Conservation (phyloP, 805 yeast species). For the Brettanomyces nanus region DNA sequence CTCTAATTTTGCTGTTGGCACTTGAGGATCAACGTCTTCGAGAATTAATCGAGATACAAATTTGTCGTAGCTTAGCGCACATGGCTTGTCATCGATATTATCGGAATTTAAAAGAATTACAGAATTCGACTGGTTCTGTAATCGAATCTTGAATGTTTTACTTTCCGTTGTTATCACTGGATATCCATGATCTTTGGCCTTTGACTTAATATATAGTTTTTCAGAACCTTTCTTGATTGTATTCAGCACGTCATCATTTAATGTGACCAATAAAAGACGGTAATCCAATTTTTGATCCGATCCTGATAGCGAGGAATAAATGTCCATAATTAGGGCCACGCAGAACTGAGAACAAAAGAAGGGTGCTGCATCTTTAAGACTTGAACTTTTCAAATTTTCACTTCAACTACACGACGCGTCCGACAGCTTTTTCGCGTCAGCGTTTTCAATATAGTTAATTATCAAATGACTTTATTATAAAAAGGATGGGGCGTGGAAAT, state of each 20-base stretch:
- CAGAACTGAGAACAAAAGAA: too few relatives aligned
- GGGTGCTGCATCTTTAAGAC: too few relatives aligned
- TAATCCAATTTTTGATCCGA: not conserved
- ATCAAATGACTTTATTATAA: too few relatives aligned
- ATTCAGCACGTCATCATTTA: constrained; percentile 39
- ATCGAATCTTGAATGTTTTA: constrained; percentile 58
- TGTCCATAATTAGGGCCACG: too few relatives aligned
- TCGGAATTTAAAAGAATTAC: constrained; percentile 40
- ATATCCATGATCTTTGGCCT: constrained; percentile 10
- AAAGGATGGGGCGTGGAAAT: too few relatives aligned
- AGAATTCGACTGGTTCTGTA: constrained; percentile 82
- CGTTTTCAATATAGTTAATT: too few relatives aligned
- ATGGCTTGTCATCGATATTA: constrained; percentile 4
- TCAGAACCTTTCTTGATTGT: constrained; percentile 23
- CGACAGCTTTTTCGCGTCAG: too few relatives aligned
- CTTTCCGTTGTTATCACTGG: constrained; percentile 55
- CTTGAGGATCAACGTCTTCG: not conserved
- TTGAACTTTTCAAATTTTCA: too few relatives aligned
- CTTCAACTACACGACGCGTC: too few relatives aligned
- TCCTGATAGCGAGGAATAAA: constrained; percentile 19
- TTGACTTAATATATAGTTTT: constrained; percentile 15
- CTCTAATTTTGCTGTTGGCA: not conserved
- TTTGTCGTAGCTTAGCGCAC: constrained; percentile 4
- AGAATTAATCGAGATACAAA: constrained; percentile 6
- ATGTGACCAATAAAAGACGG: constrained; percentile 42